Base-by-base conservation (phyloP, 164 flowering plant genomes). In the Liquidambar formosana region DNA sequence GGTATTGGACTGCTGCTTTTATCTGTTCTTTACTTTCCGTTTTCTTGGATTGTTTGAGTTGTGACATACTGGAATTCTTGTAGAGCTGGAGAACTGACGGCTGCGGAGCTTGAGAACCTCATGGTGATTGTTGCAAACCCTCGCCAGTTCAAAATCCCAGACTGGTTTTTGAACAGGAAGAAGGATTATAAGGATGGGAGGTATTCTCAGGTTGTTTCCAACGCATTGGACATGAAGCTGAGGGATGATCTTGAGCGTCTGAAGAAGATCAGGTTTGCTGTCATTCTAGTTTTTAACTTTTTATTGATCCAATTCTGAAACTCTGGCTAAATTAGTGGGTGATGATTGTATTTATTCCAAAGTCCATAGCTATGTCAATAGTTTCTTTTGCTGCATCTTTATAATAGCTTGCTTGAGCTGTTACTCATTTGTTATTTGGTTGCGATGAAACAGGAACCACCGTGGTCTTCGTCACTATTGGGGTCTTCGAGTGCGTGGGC, bases 401-500 rank as follows among this genome's bases (percentile, higher is more conserved):
- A n/a, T 51, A 51, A 18, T 16, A 18, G 41, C 41, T 33, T 51
- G 5, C n/a, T 51, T 8, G 22, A 33, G 44, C 45, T 44, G 14
- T 8, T 62, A n/a, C 8, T 54, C 27, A 22, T 54, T 8, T 54
- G 26, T 54, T 1, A 15, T 11, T 27, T n/a, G 6, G 10, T 16
- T 13, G 8, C 22, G 12, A 51, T 33, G 11, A 23, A 5, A 51
- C 80, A 90, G 89, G 73, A 90, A 88, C 79, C 95, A 89, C 76
- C 89, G 95, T 67, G 93, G 95, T 78, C 82, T 86, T 12, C 80
- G 89, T 74, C 95, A 90, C 85, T 89, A 89, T 82, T 90, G 96
- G 96, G 93, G 96, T 58, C 91, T 90, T 8, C 81, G 96, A 10
- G 93, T 90, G 22, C 89, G 91, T 49, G 96, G 96, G 2, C 93